These are phyloP conservation scores for Lipomyces mesembrius DNA, from an alignment of 805 yeast species.

Conservation along the genomic window DNA sequence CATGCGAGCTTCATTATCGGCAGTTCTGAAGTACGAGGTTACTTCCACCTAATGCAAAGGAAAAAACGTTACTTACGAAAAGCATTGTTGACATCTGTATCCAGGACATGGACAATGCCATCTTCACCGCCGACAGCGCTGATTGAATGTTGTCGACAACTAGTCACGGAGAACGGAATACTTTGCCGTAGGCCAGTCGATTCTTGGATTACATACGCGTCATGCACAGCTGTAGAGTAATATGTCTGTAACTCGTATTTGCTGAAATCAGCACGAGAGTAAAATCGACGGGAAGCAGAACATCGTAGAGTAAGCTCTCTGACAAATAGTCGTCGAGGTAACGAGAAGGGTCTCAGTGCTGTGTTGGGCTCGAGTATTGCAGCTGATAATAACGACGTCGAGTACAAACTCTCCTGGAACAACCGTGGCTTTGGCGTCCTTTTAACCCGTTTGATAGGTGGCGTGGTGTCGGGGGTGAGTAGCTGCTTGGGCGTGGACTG, in stretches of 20 bases:
- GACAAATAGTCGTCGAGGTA: conserved; percentile 19
- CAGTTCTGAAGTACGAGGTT: background rate
- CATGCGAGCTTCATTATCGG: conserved; percentile 21
- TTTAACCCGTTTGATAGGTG: conserved; percentile 11
- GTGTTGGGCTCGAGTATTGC: background rate
- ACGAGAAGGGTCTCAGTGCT: background rate
- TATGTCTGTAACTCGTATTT: conserved; percentile 18
- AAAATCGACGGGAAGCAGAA: conserved; percentile 4
- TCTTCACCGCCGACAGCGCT: conserved; percentile 29
- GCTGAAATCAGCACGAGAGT: conserved; percentile 21
- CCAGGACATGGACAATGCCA: conserved; percentile 29
- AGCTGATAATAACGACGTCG: background rate
- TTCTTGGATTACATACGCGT: conserved; percentile 15
- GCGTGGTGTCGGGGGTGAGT: conserved; percentile 27
- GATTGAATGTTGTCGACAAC: conserved; percentile 13
- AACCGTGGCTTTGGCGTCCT: background rate
- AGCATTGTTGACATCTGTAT: conserved; percentile 11
- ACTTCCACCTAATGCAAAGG: background rate
- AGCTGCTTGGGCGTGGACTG: conserved; percentile 1
- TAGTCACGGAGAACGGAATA: conserved; percentile 23
- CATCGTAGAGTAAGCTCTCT: conserved; percentile 13
- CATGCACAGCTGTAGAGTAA: conserved; percentile 13
- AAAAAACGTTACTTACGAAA: background rate
- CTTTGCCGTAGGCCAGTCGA: background rate
- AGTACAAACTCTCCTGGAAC: no score